These are phyloP conservation scores for Termitomyces sp. DNA, from an alignment of 768 basidiomycete genomes.

Conservation along the genomic window DNA sequence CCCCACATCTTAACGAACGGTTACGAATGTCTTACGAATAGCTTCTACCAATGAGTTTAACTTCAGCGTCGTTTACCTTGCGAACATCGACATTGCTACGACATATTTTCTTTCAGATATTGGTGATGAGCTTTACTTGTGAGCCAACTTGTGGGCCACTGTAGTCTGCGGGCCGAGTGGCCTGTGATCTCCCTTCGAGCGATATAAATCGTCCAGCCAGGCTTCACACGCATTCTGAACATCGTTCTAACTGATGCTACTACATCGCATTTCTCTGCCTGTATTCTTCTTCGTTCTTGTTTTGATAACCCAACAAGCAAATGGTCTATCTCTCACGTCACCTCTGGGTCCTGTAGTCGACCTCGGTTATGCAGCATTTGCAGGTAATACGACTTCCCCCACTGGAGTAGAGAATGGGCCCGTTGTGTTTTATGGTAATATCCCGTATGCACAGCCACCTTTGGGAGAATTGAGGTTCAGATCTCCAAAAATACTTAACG, in stretches of 20 bases:
- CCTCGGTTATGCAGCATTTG: slow-evolving; percentile 34
- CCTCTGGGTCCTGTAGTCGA: slow-evolving; percentile 32
- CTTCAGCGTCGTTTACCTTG: neutral
- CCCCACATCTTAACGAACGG: neutral
- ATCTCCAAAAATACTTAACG: slow-evolving; percentile 31
- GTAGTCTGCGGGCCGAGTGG: neutral
- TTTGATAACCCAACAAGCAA: neutral
- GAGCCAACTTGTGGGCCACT: neutral
- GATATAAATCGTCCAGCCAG: neutral
- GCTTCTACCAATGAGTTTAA: neutral
- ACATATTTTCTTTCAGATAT: neutral
- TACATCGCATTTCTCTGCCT: neutral
- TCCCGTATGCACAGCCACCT: slow-evolving; percentile 38
- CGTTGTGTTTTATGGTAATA: slow-evolving; percentile 37
- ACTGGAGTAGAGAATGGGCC: slow-evolving; percentile 26
- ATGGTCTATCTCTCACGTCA: neutral
- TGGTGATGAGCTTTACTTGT: too few species aligned
- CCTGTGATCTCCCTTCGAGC: neutral
- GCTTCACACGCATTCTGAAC: neutral
- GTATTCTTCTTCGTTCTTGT: neutral
- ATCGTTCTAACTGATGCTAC: neutral
- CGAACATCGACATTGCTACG: neutral
- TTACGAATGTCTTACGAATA: too few species aligned
- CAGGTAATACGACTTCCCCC: slow-evolving; percentile 35
- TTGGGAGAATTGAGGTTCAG: slow-evolving; percentile 34